phyloP scores from a whole-genome alignment of 2,329 filamentous ascomycete species.

The Colletotrichum orbiculare region DNA sequence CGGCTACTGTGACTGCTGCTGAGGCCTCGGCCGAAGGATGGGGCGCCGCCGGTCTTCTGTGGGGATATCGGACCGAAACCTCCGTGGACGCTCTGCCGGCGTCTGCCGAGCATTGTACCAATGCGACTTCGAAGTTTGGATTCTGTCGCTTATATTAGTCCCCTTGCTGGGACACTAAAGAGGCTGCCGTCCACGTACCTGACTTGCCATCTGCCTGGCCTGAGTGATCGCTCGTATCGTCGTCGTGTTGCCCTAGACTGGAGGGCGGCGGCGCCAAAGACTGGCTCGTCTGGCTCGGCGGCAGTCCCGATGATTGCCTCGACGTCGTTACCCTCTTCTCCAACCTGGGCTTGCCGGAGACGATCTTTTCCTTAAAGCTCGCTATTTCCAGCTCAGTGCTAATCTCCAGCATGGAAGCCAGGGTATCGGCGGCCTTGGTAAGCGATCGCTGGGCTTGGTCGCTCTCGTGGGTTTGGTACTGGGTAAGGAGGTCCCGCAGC shows the following conservation, averaged over 20 bases:
- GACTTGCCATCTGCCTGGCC: constrained; percentile 42
- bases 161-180: constrained; percentile 16
- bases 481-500: constrained; percentile 89
- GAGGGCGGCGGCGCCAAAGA: constrained; percentile 43
- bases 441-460: constrained; percentile 85
- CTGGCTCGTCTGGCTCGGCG: constrained; percentile 37
- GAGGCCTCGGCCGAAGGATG: constrained; percentile 69
- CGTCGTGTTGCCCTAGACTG: constrained; percentile 43
- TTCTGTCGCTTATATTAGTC: constrained; percentile 51
- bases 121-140: constrained; percentile 71
- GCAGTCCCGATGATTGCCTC: constrained; percentile 54
- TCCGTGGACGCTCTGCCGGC: constrained; percentile 74
- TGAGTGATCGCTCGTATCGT: constrained; percentile 61
- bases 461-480: constrained; percentile 91
- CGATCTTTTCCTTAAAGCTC: constrained; percentile 37
- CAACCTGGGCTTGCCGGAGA: constrained; percentile 41
- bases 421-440: constrained; percentile 78
- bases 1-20: constrained; percentile 68
- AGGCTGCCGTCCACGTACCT: constrained; percentile 5
- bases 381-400: constrained; percentile 86
- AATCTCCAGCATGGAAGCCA: constrained; percentile 86
- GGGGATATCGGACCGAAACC: constrained; percentile 69
- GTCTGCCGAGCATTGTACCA: constrained; percentile 75
- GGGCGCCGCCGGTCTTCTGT: constrained; percentile 55
- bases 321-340: constrained; percentile 54